These are phyloP conservation scores for Panaeolus cyanescens DNA, from an alignment of 768 basidiomycete species.

Conservation along the genomic window DNA sequence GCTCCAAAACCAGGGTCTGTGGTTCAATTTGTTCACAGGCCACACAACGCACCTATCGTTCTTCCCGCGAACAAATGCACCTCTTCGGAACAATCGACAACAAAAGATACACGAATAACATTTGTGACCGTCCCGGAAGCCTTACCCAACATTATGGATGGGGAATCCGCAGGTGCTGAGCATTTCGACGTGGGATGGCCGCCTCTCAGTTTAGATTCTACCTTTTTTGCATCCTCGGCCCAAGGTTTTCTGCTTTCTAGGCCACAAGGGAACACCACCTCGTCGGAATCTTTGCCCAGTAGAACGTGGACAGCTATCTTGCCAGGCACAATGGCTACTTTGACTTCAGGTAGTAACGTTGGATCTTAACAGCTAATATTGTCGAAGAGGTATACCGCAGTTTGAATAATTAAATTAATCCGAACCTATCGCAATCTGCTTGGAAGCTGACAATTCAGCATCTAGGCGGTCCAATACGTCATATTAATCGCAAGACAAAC, in stretches of 20 bases:
- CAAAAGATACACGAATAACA: not conserved
- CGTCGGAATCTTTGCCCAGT: not conserved
- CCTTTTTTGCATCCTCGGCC: not conserved
- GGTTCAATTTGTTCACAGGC: constrained; percentile 41
- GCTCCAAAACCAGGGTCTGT: constrained; percentile 51
- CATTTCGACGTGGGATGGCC: not conserved
- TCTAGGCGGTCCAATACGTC: too few species aligned
- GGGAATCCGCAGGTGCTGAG: not conserved
- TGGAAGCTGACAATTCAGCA: too few species aligned
- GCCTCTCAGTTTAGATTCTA: not conserved
- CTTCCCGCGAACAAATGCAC: not conserved
- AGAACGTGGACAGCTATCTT: not conserved
- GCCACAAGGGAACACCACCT: not conserved
- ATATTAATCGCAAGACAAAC: too few species aligned
- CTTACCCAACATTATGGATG: not conserved
- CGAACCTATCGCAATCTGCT: too few species aligned
- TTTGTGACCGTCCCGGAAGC: not conserved
- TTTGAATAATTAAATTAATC: too few species aligned
- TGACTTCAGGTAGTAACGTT: not conserved
- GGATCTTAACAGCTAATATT: too few species aligned
- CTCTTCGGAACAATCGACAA: not conserved
- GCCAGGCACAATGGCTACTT: not conserved
- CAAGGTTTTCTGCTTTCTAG: not conserved
- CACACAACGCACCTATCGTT: constrained; percentile 1
- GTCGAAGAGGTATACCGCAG: too few species aligned